phyloP scores from a whole-genome alignment of 352 stramenopile genomes.

The Phytophthora fragariae region DNA sequence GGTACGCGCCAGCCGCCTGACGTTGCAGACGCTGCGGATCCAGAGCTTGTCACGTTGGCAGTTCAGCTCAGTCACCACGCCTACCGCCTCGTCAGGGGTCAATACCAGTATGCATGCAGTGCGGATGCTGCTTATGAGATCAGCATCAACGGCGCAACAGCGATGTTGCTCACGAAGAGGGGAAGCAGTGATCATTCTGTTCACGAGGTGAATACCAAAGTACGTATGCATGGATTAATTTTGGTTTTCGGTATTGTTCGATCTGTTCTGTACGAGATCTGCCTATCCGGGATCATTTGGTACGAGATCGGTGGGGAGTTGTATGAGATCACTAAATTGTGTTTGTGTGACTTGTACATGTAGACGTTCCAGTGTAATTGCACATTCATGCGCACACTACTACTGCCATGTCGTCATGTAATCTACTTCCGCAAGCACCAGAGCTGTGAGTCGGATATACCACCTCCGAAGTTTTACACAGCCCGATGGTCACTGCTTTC shows the following conservation, averaged over 20 bases:
- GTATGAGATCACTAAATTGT: not conserved
- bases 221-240: conserved; percentile 10
- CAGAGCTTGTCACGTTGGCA: conserved; percentile 14
- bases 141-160: not conserved
- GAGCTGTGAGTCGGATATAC: conserved; percentile 16
- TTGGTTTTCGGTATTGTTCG: not conserved
- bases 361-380: conserved; percentile 20
- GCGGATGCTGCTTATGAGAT: not conserved
- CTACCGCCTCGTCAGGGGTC: conserved; percentile 3
- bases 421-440: conserved; percentile 1
- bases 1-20: conserved; percentile 7
- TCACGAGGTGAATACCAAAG: conserved; percentile 5
- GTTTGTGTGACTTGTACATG: conserved; percentile 2
- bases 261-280: too few relatives aligned
- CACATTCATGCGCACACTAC: conserved; percentile 15
- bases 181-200: conserved; percentile 1
- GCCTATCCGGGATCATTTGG: not conserved
- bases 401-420: conserved; percentile 19
- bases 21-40: conserved; percentile 3
- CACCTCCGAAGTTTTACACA: conserved; percentile 13
- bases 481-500: conserved; percentile 12
- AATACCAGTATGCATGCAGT: conserved; percentile 15
- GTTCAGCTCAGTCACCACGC: conserved; percentile 13
- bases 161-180: not conserved
- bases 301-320: not conserved